phyloP scores from a whole-genome alignment of 768 basidiomycete genomes.

The Russula vinacea region DNA sequence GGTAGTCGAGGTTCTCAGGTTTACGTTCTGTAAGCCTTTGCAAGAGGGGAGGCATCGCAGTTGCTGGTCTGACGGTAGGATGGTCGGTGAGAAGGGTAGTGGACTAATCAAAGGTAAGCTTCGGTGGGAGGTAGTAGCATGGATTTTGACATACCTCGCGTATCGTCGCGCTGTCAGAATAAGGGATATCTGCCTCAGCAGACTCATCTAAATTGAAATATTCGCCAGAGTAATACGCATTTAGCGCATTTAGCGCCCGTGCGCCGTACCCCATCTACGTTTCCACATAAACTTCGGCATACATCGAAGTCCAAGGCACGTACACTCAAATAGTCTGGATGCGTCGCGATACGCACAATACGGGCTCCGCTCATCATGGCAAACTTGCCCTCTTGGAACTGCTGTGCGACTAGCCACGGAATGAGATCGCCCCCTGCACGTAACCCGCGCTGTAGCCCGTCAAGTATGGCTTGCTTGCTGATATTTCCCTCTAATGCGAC shows the following conservation, averaged over 20 bases:
- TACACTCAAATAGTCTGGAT: constrained; percentile 92
- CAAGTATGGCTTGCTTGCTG: constrained; percentile 78
- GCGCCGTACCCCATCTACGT: constrained; percentile 94
- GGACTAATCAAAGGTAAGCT: constrained; percentile 36
- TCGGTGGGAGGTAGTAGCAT: not conserved
- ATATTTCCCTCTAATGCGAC: constrained; percentile 96
- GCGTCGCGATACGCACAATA: constrained; percentile 89
- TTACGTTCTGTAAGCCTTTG: constrained; percentile 86
- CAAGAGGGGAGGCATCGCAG: constrained; percentile 87
- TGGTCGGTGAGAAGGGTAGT: constrained; percentile 72
- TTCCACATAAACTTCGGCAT: constrained; percentile 11
- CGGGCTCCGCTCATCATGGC: constrained; percentile 87
- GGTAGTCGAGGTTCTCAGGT: constrained; percentile 87
- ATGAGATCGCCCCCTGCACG: constrained; percentile 95
- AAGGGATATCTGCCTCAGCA: constrained; percentile 48
- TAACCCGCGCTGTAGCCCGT: constrained; percentile 77
- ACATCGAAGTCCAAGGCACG: constrained; percentile 34
- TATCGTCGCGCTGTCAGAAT: constrained; percentile 55
- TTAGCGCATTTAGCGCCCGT: constrained; percentile 79
- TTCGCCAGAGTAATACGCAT: constrained; percentile 91
- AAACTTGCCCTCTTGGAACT: constrained; percentile 96
- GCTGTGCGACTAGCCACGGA: constrained; percentile 91
- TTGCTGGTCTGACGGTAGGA: constrained; percentile 64
- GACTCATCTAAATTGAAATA: constrained; percentile 83
- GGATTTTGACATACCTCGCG: constrained; percentile 43